These are phyloP conservation scores for Ceratocystis huliohia DNA, from an alignment of 2,329 filamentous ascomycete genomes.

Conservation along the genomic window DNA sequence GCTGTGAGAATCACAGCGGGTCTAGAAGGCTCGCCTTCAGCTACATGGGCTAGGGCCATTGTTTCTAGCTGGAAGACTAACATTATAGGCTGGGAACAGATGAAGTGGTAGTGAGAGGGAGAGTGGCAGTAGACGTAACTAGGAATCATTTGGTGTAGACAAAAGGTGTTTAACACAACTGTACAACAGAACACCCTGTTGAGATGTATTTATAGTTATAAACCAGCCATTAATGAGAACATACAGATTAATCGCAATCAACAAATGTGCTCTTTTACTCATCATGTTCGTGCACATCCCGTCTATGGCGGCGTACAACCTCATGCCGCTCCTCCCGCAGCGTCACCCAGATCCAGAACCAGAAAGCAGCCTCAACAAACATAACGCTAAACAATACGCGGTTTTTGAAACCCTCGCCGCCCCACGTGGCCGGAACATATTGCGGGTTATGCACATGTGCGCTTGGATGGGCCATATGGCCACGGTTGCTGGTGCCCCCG, in stretches of 20 bases:
- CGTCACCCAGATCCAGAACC: slow-evolving; percentile 75
- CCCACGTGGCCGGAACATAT: slow-evolving; percentile 35
- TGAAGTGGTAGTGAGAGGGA: slow-evolving; percentile 22
- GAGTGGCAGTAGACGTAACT: slow-evolving; percentile 22
- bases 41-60: slow-evolving; percentile 22
- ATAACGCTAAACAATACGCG: slow-evolving; percentile 72
- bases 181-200: neutral
- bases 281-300: slow-evolving; percentile 14
- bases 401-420: slow-evolving; percentile 62
- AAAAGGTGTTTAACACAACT: neutral
- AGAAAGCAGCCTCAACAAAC: slow-evolving; percentile 70
- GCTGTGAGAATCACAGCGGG: slow-evolving; percentile 56
- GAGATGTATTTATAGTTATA: slow-evolving; percentile 2
- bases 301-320: slow-evolving; percentile 29
- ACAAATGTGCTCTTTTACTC: slow-evolving; percentile 8
- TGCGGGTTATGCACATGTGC: slow-evolving; percentile 28
- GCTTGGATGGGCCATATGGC: slow-evolving; percentile 29
- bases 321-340: slow-evolving; percentile 50
- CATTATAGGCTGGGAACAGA: slow-evolving; percentile 24
- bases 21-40: slow-evolving; percentile 75
- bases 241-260: neutral
- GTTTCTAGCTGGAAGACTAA: slow-evolving; percentile 24
- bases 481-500: slow-evolving; percentile 25
- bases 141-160: neutral
- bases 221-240: neutral